phyloP scores from a whole-genome alignment of 108 stramenopile genomes.

The Cyclostephanos invisitatus region DNA sequence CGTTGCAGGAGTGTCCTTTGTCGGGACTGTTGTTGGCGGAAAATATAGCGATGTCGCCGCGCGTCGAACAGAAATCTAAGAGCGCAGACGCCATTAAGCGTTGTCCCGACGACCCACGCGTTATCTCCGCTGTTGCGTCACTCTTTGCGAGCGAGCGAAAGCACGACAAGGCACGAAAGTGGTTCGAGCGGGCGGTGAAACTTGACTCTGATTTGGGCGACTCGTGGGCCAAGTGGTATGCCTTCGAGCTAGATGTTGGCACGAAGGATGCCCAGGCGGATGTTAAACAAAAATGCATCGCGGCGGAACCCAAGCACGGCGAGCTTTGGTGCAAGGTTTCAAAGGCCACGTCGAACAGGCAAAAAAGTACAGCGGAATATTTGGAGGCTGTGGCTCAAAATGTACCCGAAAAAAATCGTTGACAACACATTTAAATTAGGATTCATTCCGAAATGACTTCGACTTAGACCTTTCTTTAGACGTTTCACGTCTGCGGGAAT shows the following conservation, averaged over 20 bases:
- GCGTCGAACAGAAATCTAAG: slow-evolving; percentile 88
- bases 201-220: slow-evolving; percentile 92
- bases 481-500: not conserved
- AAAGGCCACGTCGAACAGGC: slow-evolving; percentile 79
- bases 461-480: not conserved
- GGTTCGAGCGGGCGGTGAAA: slow-evolving; percentile 92
- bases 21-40: slow-evolving; percentile 92
- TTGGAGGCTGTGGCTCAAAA: slow-evolving; percentile 60
- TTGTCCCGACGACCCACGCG: slow-evolving; percentile 90
- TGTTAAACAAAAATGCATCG: slow-evolving; percentile 71
- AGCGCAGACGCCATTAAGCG: slow-evolving; percentile 90
- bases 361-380: slow-evolving; percentile 56
- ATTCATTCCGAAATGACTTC: not conserved
- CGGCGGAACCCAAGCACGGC: slow-evolving; percentile 94
- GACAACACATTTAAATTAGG: not conserved
- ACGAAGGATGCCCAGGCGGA: slow-evolving; percentile 63
- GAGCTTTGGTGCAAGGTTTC: slow-evolving; percentile 83
- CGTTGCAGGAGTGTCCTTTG: slow-evolving; percentile 93
- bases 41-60: slow-evolving; percentile 82
- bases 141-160: slow-evolving; percentile 92
- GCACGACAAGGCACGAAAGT: slow-evolving; percentile 93
- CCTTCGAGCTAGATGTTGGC: slow-evolving; percentile 82
- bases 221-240: slow-evolving; percentile 91
- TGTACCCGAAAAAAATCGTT: slow-evolving; percentile 38
- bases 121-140: slow-evolving; percentile 89